Base-by-base conservation (phyloP, 305 asterid genomes). In the Solanum aculeatissimum region DNA sequence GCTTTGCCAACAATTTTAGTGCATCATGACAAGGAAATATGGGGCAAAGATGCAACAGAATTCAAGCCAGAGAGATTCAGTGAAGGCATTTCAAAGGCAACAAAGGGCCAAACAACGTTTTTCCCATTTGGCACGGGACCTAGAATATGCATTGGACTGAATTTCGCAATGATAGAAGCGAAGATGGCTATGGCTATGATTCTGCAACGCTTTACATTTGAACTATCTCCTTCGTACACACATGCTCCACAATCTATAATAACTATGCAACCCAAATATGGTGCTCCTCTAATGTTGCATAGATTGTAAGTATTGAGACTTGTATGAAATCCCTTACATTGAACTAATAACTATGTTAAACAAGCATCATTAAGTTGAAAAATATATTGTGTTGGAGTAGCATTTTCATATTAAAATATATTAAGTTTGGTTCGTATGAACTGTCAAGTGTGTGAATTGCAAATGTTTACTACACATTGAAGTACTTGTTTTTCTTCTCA, bases 71-170 rank as follows among this genome's bases (percentile, higher is more conserved):
- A 85, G 58, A 88, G 94, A 40, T 92, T 92, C 77, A 62, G 87
- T 9, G 92, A 87, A 87, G 93, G 94, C 4, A 83, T 90, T 23
- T 66, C 86, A 1, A 87, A 92, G 32, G 93, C 92, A 15, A 90
- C 87, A 7, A 89, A 89, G 75, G 80, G 87, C 6, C 90, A 65
- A n/a, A 90, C 87, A 25, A 6, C 86, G 14, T 91, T 68, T 66
- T 89, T 91, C 82, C 93, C 93, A 0, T 92, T 92, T 32, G 91
- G 92, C 1, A 87, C 90, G 88, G 95, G 92, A 1, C 92, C 92
- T 51, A 86, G 91, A 4, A 82, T 88, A 10, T 88, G 93, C 47
- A 68, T 89, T 1, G 92, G 91, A 16, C 91, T 88, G 82, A 62
- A 45, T 6, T 90, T 90, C 1, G 89, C 93, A 0, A 82, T 91